Base-by-base conservation (phyloP, 257 asterid species). In the Petunia secreta region DNA sequence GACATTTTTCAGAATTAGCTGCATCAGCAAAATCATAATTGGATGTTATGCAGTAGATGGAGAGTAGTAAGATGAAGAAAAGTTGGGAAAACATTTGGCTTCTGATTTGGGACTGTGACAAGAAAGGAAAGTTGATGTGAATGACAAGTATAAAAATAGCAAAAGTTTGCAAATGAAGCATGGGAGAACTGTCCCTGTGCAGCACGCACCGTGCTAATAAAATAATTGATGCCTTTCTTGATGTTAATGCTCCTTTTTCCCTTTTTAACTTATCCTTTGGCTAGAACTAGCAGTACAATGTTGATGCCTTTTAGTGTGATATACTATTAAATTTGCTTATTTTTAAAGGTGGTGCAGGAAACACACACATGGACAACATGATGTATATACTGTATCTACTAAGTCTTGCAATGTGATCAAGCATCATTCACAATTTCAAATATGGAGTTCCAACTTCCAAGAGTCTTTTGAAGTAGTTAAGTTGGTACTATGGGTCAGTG, bases 1-100 rank as follows among this genome's bases (percentile, higher is more conserved):
- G 80, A 54, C 87, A 81, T 77, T 82, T 80, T 14, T 15, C 11
- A 15, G 90, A 39, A 80, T 87, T 65, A 82, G 78, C 34, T 9
- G 81, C 89, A 46, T 41, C 5, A n/a, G 75, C 34, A 53, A 76
- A 6, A 65, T 54, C 63, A 55, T 80, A n/a, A n/a, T n/a, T n/a
- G n/a, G n/a, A n/a, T n/a, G n/a, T n/a, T 57, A 16, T 53, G 60
- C 64, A 15, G 14, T 38, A 79, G 75, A 36, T 82, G n/a, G 83
- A 75, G 25, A 81, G 13, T 0, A 80, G 54, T 3, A 82, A 34
- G 15, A 82, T 65, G 80, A 85, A 41, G 80, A 79, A 78, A 60
- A 55, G 38, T 67, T 13, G 37, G 14, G 75, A 14, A 34, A 75
- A 75, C 78, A 71, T 39, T 40, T 69, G 73, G 77, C 75, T 46